Base-by-base conservation (phyloP, 768 basidiomycete species). In the Solioccasus polychromus region DNA sequence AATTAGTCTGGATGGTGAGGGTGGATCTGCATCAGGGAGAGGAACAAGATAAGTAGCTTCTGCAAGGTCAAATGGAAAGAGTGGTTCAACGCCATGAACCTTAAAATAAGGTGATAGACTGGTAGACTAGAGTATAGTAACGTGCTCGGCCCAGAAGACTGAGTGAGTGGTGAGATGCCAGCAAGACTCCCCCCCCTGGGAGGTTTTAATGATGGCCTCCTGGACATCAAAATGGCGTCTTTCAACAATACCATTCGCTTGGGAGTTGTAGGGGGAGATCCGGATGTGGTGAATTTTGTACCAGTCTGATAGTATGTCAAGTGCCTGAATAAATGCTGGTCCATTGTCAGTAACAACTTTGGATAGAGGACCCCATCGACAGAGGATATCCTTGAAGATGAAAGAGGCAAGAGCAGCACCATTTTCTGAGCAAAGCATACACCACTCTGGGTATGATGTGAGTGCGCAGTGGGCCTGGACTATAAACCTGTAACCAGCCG, bases 361-460 rank as follows among this genome's bases (percentile, higher is more conserved):
- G 29, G 5, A 34, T 0, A 34, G n/a, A 28, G 12, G n/a, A n/a
- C n/a, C 35, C 35, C 35, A 25, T 14, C 19, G 6, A 7, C 51
- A 59, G 2, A 64, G 42, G 2, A 64, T 25, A 2, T 61, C 54
- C 14, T 58, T 30, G 5, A 58, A 61, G 0, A 64, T 44, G 17
- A 57, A 64, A 1, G 26, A 3, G 0, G 42, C 45, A 2, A 64
- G 18, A 0, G 42, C 32, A 1, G 24, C 8, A n/a, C 0, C 28
- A 62, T n/a, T 66, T 52, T 1, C n/a, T n/a, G 61, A 59, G 15
- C 61, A 39, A 2, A 62, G 46, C 65, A 70, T 68, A 42, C 28
- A 28, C 12, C 28, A 28, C 12, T 28, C 12, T 7, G 28, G 12
- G 12, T 28, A 28, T 7, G 12, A 7, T 7, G 28, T 28, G 8